Conservation (phyloP, 2,329 filamentous ascomycete genomes). For the Cadophora sp. region DNA sequence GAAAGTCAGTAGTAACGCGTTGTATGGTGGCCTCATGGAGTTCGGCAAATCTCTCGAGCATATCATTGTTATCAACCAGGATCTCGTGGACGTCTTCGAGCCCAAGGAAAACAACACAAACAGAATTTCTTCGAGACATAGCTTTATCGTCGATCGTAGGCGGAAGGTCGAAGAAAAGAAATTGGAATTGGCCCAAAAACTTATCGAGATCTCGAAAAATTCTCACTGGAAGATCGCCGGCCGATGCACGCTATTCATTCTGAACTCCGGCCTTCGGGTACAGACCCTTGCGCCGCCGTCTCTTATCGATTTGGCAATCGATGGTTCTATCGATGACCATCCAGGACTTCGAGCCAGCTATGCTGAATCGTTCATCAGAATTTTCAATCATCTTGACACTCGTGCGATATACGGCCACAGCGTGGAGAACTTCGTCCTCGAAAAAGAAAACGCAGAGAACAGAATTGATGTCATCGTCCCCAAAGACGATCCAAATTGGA, state of each 20-base stretch:
- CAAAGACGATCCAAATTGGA: constrained; percentile 79
- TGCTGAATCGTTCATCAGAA: constrained; percentile 73
- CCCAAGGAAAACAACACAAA: constrained; percentile 66
- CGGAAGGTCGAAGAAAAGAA: constrained; percentile 85
- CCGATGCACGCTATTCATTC: constrained; percentile 86
- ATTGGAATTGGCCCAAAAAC: constrained; percentile 76
- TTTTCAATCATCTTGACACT: constrained; percentile 88
- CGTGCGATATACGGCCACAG: constrained; percentile 85
- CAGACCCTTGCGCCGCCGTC: constrained; percentile 82
- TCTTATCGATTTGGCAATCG: constrained; percentile 82
- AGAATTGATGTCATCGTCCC: constrained; percentile 77
- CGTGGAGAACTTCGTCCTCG: constrained; percentile 84
- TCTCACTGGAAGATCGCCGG: constrained; percentile 98
- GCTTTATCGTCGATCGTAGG: constrained; percentile 78
- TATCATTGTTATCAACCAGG: constrained; percentile 81
- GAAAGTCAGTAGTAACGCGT: constrained; percentile 79
- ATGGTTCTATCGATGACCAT: constrained; percentile 88
- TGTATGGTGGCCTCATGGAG: constrained; percentile 82
- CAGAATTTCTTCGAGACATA: constrained; percentile 69
- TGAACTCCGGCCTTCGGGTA: constrained; percentile 91
- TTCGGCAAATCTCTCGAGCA: constrained; percentile 89
- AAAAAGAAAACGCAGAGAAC: constrained; percentile 79
- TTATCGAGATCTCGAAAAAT: constrained; percentile 76
- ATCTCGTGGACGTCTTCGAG: constrained; percentile 73
- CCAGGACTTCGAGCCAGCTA: constrained; percentile 85